phyloP scores from a whole-genome alignment of 2,329 filamentous ascomycete species.

The Aspergillus udagawae region DNA sequence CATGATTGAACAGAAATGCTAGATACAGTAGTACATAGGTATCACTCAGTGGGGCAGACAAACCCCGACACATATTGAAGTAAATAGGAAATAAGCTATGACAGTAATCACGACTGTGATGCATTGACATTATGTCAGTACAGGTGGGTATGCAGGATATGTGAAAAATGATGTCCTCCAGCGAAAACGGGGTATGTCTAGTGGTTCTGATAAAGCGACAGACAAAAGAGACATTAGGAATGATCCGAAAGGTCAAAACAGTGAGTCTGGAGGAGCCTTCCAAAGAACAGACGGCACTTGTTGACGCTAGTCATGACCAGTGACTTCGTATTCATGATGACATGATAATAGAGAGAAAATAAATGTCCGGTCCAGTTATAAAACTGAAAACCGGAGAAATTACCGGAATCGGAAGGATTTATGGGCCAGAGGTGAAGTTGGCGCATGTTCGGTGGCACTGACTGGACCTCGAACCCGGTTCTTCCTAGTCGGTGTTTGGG shows the following conservation, averaged over 20 bases:
- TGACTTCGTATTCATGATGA: neutral
- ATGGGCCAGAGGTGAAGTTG: slow-evolving; percentile 40
- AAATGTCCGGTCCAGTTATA: neutral
- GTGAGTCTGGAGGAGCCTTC: neutral
- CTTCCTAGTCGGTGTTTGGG: slow-evolving; percentile 39
- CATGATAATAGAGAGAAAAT: neutral
- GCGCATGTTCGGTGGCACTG: slow-evolving; percentile 26
- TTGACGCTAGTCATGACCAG: neutral
- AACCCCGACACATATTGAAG: neutral
- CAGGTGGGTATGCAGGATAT: neutral
- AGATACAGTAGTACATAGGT: slow-evolving; percentile 1
- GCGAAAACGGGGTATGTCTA: neutral
- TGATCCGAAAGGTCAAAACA: neutral
- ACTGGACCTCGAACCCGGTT: slow-evolving; percentile 35
- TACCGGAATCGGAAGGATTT: slow-evolving; percentile 38
- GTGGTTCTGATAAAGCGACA: neutral
- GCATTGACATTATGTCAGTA: neutral
- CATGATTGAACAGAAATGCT: neutral
- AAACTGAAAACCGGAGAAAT: neutral
- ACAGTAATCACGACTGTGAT: neutral
- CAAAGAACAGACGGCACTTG: neutral
- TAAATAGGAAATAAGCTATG: neutral
- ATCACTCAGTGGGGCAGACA: neutral
- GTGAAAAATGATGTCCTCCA: neutral
- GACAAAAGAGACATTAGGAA: neutral